Conservation (phyloP, 306 rosid species). For the Rosa persica region DNA sequence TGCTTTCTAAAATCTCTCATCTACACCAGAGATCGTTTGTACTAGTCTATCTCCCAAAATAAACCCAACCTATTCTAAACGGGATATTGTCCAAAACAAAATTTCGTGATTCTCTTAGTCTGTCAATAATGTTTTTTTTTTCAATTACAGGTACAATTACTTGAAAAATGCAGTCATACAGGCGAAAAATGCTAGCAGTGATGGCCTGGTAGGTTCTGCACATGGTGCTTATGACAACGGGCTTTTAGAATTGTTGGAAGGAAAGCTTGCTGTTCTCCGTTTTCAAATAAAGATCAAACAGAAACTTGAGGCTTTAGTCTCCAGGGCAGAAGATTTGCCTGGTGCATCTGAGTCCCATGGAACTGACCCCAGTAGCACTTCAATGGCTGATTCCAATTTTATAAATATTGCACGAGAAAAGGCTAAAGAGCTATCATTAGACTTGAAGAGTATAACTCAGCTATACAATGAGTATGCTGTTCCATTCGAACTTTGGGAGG, state of each 20-base stretch:
- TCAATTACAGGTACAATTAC: constrained; percentile 74
- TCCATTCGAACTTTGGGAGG: constrained; percentile 99
- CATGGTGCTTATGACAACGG: constrained; percentile 71
- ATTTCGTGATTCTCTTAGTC: neutral
- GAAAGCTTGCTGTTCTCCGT: constrained; percentile 96
- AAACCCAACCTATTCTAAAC: neutral
- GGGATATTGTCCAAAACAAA: neutral
- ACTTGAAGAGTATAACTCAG: constrained; percentile 84
- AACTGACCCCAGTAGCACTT: constrained; percentile 38
- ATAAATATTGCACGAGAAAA: constrained; percentile 51
- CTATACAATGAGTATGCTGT: constrained; percentile 95
- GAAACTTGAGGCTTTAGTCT: constrained; percentile 74
- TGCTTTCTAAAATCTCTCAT: neutral
- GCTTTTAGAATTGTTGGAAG: constrained; percentile 89
- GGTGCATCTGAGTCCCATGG: constrained; percentile 56
- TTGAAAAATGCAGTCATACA: constrained; percentile 93
- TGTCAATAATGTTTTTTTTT: constrained; percentile 29
- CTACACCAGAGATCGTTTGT: neutral
- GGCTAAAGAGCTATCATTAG: constrained; percentile 78
- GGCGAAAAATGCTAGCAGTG: constrained; percentile 76
- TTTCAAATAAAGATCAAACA: constrained; percentile 90
- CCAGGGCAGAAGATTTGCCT: constrained; percentile 59
- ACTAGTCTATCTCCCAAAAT: neutral
- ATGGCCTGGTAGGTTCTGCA: constrained; percentile 63
- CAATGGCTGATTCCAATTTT: constrained; percentile 42